A percentile compares a stretch with the other conserved stretches of the same genome.
Evolutionary conservation across 805 yeast species (phyloP).

Genomic region (Candida golubevii): DNA sequence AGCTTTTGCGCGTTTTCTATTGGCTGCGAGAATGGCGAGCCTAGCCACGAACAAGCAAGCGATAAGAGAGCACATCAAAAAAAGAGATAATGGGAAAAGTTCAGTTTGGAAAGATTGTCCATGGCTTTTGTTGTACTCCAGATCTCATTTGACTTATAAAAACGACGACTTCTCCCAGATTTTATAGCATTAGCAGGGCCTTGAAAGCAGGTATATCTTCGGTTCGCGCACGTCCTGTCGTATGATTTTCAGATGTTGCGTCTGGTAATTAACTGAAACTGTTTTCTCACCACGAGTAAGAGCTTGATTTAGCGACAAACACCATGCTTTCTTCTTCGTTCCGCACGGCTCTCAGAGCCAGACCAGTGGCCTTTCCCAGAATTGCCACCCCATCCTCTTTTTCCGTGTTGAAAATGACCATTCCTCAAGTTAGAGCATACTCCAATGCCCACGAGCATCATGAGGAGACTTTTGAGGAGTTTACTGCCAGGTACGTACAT

Average conservation of each 20-base stretch:
- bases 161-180: no score
- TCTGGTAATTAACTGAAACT: no score
- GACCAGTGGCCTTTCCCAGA: slow-evolving; percentile 29
- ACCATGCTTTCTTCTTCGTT: slow-evolving; percentile 36
- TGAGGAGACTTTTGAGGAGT: slow-evolving; percentile 93
- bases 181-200: no score
- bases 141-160: no score
- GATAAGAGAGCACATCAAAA: not conserved
- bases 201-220: not conserved
- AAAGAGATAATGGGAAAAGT: not conserved
- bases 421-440: slow-evolving; percentile 56
- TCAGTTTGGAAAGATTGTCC: no score
- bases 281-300: no score
- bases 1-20: slow-evolving; percentile 6
- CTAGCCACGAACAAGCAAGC: not conserved
- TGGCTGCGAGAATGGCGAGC: slow-evolving; percentile 3
- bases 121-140: no score
- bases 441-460: slow-evolving; percentile 84
- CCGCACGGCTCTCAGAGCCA: slow-evolving; percentile 41
- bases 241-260: slow-evolving; percentile 8
- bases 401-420: slow-evolving; percentile 19
- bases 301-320: not conserved
- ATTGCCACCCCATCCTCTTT: slow-evolving; percentile 17
- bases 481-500: slow-evolving; percentile 63
- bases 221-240: slow-evolving; percentile 15